Conservation (phyloP, 2,329 filamentous ascomycete genomes). For the Lasiodiplodia theobromae region DNA sequence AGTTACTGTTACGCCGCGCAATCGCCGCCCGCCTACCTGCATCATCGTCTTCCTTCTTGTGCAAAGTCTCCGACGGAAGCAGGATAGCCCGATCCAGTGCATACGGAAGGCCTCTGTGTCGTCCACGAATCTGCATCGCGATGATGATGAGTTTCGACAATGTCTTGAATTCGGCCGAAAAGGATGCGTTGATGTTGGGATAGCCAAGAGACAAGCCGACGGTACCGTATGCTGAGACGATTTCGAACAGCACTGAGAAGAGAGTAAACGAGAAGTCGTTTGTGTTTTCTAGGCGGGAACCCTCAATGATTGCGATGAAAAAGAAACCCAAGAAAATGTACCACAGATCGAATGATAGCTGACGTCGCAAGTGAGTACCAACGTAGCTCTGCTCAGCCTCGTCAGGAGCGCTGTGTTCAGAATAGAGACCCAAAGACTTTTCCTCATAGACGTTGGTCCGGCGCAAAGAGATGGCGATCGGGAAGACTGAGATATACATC, state of each 20-base stretch:
- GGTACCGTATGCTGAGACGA: constrained; percentile 69
- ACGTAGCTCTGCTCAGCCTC: constrained; percentile 77
- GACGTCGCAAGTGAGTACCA: constrained; percentile 86
- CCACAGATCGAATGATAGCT: constrained; percentile 97
- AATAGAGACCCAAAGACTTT: constrained; percentile 79
- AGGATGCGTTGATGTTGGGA: constrained; percentile 74
- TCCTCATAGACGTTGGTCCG: constrained; percentile 97
- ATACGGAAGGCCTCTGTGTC: constrained; percentile 70
- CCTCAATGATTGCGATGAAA: constrained; percentile 89
- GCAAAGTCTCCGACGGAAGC: constrained; percentile 69
- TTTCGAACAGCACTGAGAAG: constrained; percentile 54
- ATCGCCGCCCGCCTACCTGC: constrained; percentile 49
- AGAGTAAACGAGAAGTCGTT: constrained; percentile 61
- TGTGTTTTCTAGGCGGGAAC: constrained; percentile 68
- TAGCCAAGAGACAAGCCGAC: constrained; percentile 92
- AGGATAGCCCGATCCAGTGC: constrained; percentile 74
- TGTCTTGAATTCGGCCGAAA: constrained; percentile 80
- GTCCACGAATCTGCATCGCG: constrained; percentile 70
- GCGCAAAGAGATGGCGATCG: constrained; percentile 93
- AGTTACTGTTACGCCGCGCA: constrained; percentile 37
- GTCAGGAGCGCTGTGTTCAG: constrained; percentile 49
- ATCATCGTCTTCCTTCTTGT: constrained; percentile 65
- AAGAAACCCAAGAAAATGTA: constrained; percentile 95
- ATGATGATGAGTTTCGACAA: constrained; percentile 72
- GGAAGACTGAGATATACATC: constrained; percentile 99